phyloP scores from a whole-genome alignment of 805 yeast genomes.

The Debaryomyces prosopidis region DNA sequence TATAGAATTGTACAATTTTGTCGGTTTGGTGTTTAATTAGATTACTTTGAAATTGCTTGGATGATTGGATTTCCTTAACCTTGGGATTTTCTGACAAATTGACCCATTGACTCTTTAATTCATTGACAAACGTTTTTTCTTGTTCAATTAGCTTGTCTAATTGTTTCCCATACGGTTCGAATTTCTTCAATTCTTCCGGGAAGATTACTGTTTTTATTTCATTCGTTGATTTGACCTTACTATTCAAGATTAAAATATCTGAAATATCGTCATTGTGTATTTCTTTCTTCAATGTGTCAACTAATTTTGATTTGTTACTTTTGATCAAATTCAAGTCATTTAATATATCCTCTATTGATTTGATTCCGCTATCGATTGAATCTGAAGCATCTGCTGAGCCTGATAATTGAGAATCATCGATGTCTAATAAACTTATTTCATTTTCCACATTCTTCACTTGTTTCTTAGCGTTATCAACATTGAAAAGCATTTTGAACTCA shows the following conservation, averaged over 20 bases:
- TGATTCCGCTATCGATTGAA: slow-evolving; percentile 36
- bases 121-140: slow-evolving; percentile 52
- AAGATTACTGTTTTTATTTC: slow-evolving; percentile 60
- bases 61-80: slow-evolving; percentile 43
- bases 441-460: slow-evolving; percentile 8
- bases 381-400: slow-evolving; percentile 19
- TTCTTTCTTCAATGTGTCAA: slow-evolving; percentile 64
- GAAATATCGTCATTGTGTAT: slow-evolving; percentile 86
- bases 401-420: slow-evolving; percentile 50
- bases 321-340: slow-evolving; percentile 63
- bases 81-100: slow-evolving; percentile 24
- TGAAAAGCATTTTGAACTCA: slow-evolving; percentile 37
- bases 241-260: slow-evolving; percentile 64
- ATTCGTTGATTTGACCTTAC: slow-evolving; percentile 53
- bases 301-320: slow-evolving; percentile 59
- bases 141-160: slow-evolving; percentile 66
- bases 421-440: slow-evolving; percentile 60
- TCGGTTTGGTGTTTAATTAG: slow-evolving; percentile 29
- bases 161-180: slow-evolving; percentile 64
- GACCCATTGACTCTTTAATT: slow-evolving; percentile 31
- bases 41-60: slow-evolving; percentile 38
- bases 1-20: slow-evolving; percentile 49
- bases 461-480: slow-evolving; percentile 3
- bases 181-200: slow-evolving; percentile 73
- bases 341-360: slow-evolving; percentile 54